A percentile compares a stretch with the other conserved stretches of the same genome.
Evolutionary conservation across 164 flowering plant genomes (phyloP).

Genomic region (Umbellularia californica): DNA sequence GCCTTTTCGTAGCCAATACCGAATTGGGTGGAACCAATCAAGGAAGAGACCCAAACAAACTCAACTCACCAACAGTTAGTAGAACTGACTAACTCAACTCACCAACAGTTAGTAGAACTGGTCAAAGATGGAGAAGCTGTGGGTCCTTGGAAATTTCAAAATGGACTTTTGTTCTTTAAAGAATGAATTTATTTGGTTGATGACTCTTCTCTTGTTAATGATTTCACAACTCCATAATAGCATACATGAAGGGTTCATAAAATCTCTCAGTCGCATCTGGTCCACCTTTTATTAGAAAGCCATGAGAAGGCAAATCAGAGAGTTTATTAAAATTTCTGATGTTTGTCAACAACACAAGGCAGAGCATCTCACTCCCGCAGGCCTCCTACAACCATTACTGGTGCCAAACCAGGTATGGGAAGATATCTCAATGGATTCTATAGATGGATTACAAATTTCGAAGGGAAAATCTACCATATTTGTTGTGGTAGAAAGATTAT

Average conservation of each 20-base stretch:
- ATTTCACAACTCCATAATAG: neutral
- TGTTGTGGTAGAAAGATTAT: neutral
- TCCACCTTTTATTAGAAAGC: neutral
- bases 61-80: too few species aligned
- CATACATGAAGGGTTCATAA: neutral
- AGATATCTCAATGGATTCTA: conserved; percentile 1
- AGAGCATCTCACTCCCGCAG: too few species aligned
- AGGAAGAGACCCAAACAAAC: neutral
- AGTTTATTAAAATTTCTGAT: neutral
- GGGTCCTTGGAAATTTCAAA: too few species aligned
- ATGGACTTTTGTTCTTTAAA: too few species aligned
- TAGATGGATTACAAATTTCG: conserved; percentile 1
- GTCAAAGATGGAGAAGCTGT: too few species aligned
- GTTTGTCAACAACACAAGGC: neutral
- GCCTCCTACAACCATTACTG: too few species aligned
- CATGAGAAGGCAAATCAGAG: neutral
- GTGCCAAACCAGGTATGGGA: neutral
- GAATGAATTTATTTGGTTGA: too few species aligned
- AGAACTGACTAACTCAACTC: neutral
- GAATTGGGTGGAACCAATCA: neutral
- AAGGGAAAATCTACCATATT: neutral
- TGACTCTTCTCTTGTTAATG: too few species aligned
- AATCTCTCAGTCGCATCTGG: neutral
- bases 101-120: too few species aligned
- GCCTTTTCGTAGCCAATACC: neutral